Base-by-base conservation (phyloP, 2,329 filamentous ascomycete genomes). In the Septoria linicola region DNA sequence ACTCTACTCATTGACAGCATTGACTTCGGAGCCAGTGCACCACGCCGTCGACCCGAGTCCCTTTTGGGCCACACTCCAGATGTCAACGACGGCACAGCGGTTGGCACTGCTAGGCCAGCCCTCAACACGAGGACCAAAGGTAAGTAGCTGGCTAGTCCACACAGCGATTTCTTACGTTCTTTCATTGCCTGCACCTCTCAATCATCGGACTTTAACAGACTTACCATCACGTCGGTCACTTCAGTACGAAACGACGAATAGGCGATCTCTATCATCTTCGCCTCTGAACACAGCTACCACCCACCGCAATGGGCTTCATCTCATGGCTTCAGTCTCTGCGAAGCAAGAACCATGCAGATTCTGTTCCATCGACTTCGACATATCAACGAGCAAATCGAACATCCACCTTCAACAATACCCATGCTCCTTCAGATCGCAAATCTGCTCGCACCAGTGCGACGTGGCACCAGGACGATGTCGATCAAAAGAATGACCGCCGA, bases 251-350 rank as follows among this genome's bases (percentile, higher is more conserved):
- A 19, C 20, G 6, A 37, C 16, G 17, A 10, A 19, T 8, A 7
- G 16, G 14, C 14, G 11, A 19, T 16, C 4, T 5, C 13, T 8
- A 16, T 8, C 36, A 20, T 20, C 4, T 8, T 11, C 3, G 8
- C 7, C 35, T 20, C 35, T 20, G 14, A 20, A 6, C 17, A 36
- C 34, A 8, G 10, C 16, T 17, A 21, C 8, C 5, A 39, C 10
- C 17, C 36, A 13, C 20, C 16, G 16, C 6, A 17, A 44, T 54
- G 51, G 41, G 45, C 3, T 35, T 54, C 23, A 31, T 34, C 7
- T 41, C 51, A 17, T 54, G 46, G 46, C 39, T 54, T 13, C 51
- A 50, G 30, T 54, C 51, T 5, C 23, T 49, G 7, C 46, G 51
- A 8, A 46, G 46, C 14, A 49, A 36, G 31, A 16, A 27, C 6